Percentiles rank a stretch among this genome's conserved stretches.
Conservation (phyloP, 176 grass and related monocot species). For the bread wheat (Triticum aestivum) region DNA sequence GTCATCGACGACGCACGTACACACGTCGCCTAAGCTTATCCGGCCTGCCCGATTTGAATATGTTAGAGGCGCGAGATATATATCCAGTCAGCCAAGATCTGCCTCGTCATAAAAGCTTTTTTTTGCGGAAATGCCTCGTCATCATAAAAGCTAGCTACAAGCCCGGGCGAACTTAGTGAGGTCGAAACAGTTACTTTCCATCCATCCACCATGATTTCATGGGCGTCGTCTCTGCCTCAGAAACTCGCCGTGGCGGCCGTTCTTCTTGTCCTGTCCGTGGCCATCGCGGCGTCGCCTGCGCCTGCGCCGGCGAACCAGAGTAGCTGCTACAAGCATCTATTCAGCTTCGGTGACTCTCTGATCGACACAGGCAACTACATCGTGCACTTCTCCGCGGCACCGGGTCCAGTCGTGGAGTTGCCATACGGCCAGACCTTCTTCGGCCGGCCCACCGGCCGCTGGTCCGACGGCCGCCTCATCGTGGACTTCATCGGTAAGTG, state of each 20-base stretch:
- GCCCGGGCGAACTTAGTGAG: not conserved
- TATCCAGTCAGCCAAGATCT: too few species aligned
- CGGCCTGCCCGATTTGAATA: too few species aligned
- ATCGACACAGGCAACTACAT: slow-evolving; percentile 69
- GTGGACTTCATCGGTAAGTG: slow-evolving; percentile 55
- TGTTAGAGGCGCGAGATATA: too few species aligned
- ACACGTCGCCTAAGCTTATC: too few species aligned
- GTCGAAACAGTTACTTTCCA: not conserved
- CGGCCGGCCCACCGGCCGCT: not conserved
- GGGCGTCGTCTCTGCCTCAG: not conserved
- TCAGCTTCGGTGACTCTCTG: slow-evolving; percentile 67
- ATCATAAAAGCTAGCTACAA: too few species aligned
- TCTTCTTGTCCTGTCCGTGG: not conserved
- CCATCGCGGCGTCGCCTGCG: not conserved
- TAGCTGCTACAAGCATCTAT: slow-evolving; percentile 48
- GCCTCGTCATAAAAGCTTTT: too few species aligned
- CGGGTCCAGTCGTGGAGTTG: slow-evolving; percentile 24
- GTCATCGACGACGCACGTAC: too few species aligned
- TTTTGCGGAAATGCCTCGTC: too few species aligned
- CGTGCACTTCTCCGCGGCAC: slow-evolving; percentile 26
- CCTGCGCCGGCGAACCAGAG: not conserved
- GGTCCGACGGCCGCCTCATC: slow-evolving; percentile 10
- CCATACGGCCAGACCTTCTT: slow-evolving; percentile 90
- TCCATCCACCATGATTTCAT: not conserved
- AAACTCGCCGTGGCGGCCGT: not conserved